Evolutionary conservation across 208 protist species (phyloP).

Genomic region (Wallacemonas collosoma): DNA sequence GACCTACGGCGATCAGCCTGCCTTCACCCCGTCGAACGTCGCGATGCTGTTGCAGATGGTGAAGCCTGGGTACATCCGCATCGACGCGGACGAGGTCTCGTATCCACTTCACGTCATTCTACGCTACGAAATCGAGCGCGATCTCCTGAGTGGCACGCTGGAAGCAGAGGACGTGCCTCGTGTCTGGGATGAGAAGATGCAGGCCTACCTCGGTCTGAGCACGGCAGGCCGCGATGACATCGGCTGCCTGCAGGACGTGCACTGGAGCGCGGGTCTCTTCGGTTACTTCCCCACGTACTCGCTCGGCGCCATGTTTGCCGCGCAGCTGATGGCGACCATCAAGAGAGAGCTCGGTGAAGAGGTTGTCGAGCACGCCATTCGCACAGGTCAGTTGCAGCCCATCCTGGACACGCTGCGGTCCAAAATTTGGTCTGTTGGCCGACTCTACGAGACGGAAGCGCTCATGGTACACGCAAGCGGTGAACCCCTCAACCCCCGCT

Average conservation of each 20-base stretch:
- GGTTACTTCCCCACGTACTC: conserved; percentile 81
- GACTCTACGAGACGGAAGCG: conserved; percentile 58
- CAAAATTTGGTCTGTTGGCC: conserved; percentile 26
- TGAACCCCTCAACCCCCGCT: conserved; percentile 73
- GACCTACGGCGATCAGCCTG: conserved; percentile 38
- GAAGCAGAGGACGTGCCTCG: conserved; percentile 49
- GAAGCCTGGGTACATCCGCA: conserved; percentile 61
- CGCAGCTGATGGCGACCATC: conserved; percentile 46
- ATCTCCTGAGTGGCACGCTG: conserved; percentile 59
- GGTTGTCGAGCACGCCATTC: conserved; percentile 27
- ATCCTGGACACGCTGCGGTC: conserved; percentile 30
- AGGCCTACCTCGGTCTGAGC: conserved; percentile 57
- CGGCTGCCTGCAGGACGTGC: conserved; percentile 69
- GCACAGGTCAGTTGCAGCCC: conserved; percentile 33
- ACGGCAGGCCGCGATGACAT: conserved; percentile 39
- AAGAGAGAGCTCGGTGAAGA: conserved; percentile 30
- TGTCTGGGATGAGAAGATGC: conserved; percentile 66
- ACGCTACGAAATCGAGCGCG: conserved; percentile 70
- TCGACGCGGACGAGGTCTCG: conserved; percentile 73
- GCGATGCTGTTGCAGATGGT: conserved; percentile 36
- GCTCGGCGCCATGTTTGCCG: conserved; percentile 60
- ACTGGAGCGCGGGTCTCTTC: conserved; percentile 53
- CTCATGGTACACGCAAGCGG: conserved; percentile 75
- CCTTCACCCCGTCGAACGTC: conserved; percentile 43
- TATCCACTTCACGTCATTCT: conserved; percentile 80